A percentile compares a stretch with the other conserved stretches of the same genome.
Evolutionary conservation across 106 monocot genomes (phyloP).

Genomic region (Allium fistulosum): DNA sequence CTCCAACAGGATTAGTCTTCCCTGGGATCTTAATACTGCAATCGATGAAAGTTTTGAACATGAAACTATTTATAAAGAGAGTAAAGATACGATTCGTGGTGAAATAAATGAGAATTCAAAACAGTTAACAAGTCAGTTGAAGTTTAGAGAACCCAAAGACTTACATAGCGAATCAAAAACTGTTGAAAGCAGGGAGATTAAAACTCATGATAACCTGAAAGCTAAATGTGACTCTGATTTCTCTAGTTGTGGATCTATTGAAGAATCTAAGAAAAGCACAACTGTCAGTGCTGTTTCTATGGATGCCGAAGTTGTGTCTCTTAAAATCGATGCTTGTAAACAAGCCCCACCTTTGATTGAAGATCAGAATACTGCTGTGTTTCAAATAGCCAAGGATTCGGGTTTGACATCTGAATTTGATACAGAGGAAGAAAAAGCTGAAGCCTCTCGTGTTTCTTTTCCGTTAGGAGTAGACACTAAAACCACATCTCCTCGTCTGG

Average conservation of each 20-base stretch:
- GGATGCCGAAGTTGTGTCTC: too few relatives aligned
- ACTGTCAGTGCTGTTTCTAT: conserved; percentile 1
- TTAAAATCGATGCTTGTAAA: background rate
- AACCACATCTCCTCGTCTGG: conserved; percentile 2
- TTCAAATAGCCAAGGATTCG: background rate
- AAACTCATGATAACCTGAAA: conserved; percentile 1
- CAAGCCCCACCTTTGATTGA: conserved; percentile 7
- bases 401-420: background rate
- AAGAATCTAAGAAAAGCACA: background rate
- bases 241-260: conserved; percentile 1
- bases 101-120: background rate
- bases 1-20: conserved; percentile 41
- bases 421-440: conserved; percentile 11
- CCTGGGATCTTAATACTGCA: conserved; percentile 84
- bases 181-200: background rate
- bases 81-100: conserved; percentile 10
- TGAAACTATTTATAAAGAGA: conserved; percentile 1
- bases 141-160: conserved; percentile 6
- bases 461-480: background rate
- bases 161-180: background rate
- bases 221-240: background rate
- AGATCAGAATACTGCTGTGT: background rate
- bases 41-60: conserved; percentile 36
- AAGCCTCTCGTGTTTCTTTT: background rate
- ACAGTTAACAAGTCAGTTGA: background rate